phyloP scores from a whole-genome alignment of 768 basidiomycete genomes.

The Phylloporus scabripes region DNA sequence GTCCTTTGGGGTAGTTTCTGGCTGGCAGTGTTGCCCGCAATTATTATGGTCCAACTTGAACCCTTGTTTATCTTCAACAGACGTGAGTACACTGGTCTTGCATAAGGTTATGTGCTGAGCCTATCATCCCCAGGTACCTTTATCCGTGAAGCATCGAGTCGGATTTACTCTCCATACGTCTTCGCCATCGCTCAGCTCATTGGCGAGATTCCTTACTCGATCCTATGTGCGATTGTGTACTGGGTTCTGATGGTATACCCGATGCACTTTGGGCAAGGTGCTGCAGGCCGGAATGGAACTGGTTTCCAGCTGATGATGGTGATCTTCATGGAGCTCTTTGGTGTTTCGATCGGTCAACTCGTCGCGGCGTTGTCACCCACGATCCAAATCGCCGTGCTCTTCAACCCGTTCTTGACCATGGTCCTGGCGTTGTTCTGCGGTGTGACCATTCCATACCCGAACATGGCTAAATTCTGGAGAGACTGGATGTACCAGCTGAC shows the following conservation, averaged over 20 bases:
- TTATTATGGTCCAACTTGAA: slow-evolving; percentile 67
- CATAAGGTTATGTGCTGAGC: neutral
- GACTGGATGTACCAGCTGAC: slow-evolving; percentile 72
- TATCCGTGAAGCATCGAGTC: slow-evolving; percentile 64
- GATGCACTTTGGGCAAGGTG: slow-evolving; percentile 61
- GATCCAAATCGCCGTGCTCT: slow-evolving; percentile 72
- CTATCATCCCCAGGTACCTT: slow-evolving; percentile 30
- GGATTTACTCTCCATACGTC: slow-evolving; percentile 81
- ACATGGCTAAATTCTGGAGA: slow-evolving; percentile 61
- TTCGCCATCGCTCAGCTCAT: slow-evolving; percentile 80
- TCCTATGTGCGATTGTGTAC: slow-evolving; percentile 66
- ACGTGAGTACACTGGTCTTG: slow-evolving; percentile 31
- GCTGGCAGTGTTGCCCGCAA: slow-evolving; percentile 61
- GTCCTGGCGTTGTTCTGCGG: slow-evolving; percentile 74
- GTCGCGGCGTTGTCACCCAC: slow-evolving; percentile 73
- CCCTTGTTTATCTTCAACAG: slow-evolving; percentile 78
- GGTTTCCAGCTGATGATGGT: slow-evolving; percentile 69
- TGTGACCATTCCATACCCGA: slow-evolving; percentile 67
- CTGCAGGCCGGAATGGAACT: slow-evolving; percentile 53
- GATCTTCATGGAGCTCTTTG: slow-evolving; percentile 66
- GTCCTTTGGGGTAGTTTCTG: slow-evolving; percentile 44
- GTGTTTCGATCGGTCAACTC: slow-evolving; percentile 69
- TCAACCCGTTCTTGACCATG: slow-evolving; percentile 69
- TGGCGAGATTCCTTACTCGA: slow-evolving; percentile 74
- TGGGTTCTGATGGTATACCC: slow-evolving; percentile 75